Evolutionary conservation across 805 yeast species (phyloP).

Genomic region (Candida patagonica): DNA sequence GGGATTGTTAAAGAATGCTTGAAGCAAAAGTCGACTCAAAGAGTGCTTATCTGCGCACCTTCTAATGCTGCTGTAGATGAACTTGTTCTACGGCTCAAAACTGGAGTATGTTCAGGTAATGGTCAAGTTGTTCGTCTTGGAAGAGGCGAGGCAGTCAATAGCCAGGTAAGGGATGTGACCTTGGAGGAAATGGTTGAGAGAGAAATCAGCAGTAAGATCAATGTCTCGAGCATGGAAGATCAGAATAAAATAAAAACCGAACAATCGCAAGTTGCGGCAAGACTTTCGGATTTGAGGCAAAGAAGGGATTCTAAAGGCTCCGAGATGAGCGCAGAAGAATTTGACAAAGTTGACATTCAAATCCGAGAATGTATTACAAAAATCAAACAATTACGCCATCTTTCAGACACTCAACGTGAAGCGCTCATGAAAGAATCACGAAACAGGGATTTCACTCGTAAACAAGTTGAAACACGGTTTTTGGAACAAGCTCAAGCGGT

Average conservation of each 20-base stretch:
- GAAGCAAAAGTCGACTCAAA: constrained; percentile 17
- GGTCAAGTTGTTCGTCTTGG: constrained; percentile 77
- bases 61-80: constrained; percentile 99
- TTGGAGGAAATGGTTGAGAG: constrained; percentile 78
- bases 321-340: constrained; percentile 22
- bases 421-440: constrained; percentile 57
- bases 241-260: not conserved
- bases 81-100: constrained; percentile 68
- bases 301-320: not conserved
- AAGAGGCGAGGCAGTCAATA: constrained; percentile 76
- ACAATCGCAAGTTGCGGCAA: not conserved
- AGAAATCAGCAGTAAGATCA: constrained; percentile 27
- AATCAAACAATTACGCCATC: constrained; percentile 61
- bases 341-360: constrained; percentile 29
- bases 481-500: constrained; percentile 71
- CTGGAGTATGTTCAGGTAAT: constrained; percentile 46
- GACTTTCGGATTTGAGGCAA: not conserved
- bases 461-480: constrained; percentile 65
- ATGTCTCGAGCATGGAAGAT: constrained; percentile 4
- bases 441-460: constrained; percentile 66
- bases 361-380: constrained; percentile 49
- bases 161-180: constrained; percentile 71
- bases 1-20: constrained; percentile 76
- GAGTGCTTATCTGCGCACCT: constrained; percentile 89
- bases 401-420: constrained; percentile 74